Conservation (phyloP, 805 yeast genomes). For the Wickerhamiella spandovensis region DNA sequence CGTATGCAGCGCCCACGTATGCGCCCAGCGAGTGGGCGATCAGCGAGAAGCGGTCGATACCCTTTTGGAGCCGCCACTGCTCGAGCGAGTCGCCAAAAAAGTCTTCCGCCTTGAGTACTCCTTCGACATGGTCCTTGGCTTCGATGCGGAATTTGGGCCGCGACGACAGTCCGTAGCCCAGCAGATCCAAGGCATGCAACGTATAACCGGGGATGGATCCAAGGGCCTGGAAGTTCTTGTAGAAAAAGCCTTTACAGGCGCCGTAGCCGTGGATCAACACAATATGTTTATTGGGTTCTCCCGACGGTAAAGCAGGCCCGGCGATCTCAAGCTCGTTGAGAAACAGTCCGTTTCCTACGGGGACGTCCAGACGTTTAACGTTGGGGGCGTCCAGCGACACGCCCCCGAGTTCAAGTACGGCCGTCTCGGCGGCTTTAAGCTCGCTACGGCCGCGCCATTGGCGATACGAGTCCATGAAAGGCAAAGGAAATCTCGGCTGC, state of each 20-base stretch:
- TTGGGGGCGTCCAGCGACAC: constrained; percentile 23
- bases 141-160: constrained; percentile 46
- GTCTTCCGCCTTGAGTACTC: constrained; percentile 38
- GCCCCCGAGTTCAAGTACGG: constrained; percentile 44
- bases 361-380: constrained; percentile 30
- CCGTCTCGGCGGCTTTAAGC: constrained; percentile 31
- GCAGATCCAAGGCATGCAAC: constrained; percentile 72
- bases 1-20: constrained; percentile 58
- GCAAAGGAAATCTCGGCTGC: constrained; percentile 23
- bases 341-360: constrained; percentile 36
- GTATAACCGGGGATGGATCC: constrained; percentile 38
- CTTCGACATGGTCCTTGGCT: constrained; percentile 21
- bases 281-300: constrained; percentile 33
- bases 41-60: constrained; percentile 39
- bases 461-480: constrained; percentile 26
- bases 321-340: constrained; percentile 65
- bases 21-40: constrained; percentile 94
- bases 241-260: constrained; percentile 74
- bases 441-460: constrained; percentile 33
- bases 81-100: constrained; percentile 55
- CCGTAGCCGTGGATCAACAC: constrained; percentile 89
- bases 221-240: constrained; percentile 50
- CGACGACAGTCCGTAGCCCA: constrained; percentile 85
- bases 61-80: constrained; percentile 44
- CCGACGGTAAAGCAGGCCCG: constrained; percentile 9